A percentile compares a stretch with the other conserved stretches of the same genome.
Conservation (phyloP, 108 stramenopile genomes). For the Stephanodiscus minutulus region DNA sequence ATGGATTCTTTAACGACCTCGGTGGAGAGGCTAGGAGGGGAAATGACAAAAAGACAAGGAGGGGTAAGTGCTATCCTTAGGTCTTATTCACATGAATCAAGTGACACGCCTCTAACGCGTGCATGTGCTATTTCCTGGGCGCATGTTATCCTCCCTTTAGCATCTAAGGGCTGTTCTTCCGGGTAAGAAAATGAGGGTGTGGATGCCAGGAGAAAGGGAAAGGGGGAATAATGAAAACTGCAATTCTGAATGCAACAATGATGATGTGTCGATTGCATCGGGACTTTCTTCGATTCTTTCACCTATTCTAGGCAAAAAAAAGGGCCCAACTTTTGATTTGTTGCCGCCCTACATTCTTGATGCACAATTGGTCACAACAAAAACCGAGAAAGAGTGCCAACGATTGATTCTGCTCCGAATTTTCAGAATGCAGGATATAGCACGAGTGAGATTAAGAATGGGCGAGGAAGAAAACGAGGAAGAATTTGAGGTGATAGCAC, state of each 20-base stretch:
- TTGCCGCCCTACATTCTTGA: conserved; percentile 73
- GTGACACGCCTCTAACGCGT: background rate
- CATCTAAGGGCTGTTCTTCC: conserved; percentile 35
- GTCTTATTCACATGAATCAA: background rate
- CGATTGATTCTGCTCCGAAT: conserved; percentile 65
- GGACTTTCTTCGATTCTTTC: conserved; percentile 31
- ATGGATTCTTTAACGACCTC: conserved; percentile 49
- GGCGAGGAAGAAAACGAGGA: conserved; percentile 42
- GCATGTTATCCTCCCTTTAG: background rate
- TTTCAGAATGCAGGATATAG: conserved; percentile 60
- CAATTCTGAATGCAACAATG: background rate
- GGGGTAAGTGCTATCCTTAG: conserved; percentile 14
- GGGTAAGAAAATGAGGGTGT: conserved; percentile 32
- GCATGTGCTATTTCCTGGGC: background rate
- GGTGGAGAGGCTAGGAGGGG: conserved; percentile 46
- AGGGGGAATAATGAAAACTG: background rate
- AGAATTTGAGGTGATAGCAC: conserved; percentile 45
- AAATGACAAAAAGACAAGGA: conserved; percentile 50
- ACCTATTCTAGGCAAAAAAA: conserved; percentile 16
- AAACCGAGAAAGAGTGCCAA: conserved; percentile 57
- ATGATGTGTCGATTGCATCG: conserved; percentile 20
- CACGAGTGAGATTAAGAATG: conserved; percentile 16
- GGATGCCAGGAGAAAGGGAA: conserved; percentile 41
- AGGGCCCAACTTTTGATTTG: conserved; percentile 24
- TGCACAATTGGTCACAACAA: conserved; percentile 76